Evolutionary conservation across 345 rosid species (phyloP).

Genomic region (Eucalyptus urophylla): DNA sequence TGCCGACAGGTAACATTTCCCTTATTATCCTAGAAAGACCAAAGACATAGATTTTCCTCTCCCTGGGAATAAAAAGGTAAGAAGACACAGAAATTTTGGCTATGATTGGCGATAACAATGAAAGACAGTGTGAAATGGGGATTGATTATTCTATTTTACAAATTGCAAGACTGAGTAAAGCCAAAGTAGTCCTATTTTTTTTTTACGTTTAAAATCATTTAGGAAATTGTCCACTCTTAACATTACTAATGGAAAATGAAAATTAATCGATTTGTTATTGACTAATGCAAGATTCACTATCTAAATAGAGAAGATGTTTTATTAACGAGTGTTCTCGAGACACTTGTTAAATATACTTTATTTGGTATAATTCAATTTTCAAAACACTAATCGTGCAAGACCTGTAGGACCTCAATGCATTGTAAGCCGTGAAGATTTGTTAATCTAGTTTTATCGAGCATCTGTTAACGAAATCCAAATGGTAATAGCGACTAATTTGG

Average conservation of each 20-base stretch:
- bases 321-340: neutral
- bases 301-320: accelerated
- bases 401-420: neutral
- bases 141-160: neutral
- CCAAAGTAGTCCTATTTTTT: neutral
- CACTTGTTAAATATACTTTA: neutral
- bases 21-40: neutral
- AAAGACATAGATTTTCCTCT: neutral
- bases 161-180: neutral
- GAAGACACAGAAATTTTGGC: neutral
- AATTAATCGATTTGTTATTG: neutral
- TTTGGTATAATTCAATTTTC: neutral
- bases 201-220: neutral
- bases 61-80: neutral
- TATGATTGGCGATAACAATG: neutral
- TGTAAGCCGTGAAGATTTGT: neutral
- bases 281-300: neutral
- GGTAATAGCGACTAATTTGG: neutral
- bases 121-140: neutral
- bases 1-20: neutral
- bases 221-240: neutral
- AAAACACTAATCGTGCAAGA: neutral
- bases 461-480: neutral
- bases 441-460: neutral
- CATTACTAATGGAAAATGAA: neutral